Percentiles rank a stretch among this genome's conserved stretches.
phyloP scores from a whole-genome alignment of 2,329 filamentous ascomycete species.

The Dactylonectria macrodidyma region DNA sequence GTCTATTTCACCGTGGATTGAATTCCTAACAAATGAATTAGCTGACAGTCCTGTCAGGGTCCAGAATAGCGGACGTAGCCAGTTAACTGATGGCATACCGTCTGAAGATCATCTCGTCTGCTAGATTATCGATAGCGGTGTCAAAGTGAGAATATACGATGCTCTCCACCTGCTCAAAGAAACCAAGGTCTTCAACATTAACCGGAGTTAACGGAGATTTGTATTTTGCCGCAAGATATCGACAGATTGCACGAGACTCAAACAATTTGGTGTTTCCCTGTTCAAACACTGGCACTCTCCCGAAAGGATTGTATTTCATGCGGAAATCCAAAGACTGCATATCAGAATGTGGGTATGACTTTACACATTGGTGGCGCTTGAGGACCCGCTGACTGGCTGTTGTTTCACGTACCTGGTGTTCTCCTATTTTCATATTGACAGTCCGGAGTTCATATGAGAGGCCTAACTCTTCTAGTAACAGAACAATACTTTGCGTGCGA shows the following conservation, averaged over 20 bases:
- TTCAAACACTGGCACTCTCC: slow-evolving; percentile 4
- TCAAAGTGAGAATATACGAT: not conserved
- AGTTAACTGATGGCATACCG: not conserved
- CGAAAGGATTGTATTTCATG: slow-evolving; percentile 2
- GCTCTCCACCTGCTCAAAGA: not conserved
- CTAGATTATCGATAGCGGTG: not conserved
- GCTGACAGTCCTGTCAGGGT: not conserved
- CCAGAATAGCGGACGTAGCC: not conserved
- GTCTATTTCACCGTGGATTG: not conserved
- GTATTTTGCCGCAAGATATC: slow-evolving; percentile 7
- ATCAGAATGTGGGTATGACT: not conserved
- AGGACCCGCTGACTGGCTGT: too few relatives aligned
- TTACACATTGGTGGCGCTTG: too few relatives aligned
- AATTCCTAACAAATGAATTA: not conserved
- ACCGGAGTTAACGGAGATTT: not conserved
- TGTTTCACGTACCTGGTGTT: slow-evolving; percentile 1
- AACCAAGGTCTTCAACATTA: not conserved
- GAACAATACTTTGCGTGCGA: slow-evolving; percentile 8
- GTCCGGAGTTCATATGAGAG: not conserved
- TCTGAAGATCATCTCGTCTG: not conserved
- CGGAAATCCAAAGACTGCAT: not conserved
- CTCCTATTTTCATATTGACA: slow-evolving; percentile 4
- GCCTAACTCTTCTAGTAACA: not conserved
- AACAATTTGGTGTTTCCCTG: not conserved
- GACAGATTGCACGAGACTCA: slow-evolving; percentile 9